Evolutionary conservation across 1,284 basidiomycete species (phyloP).

Genomic region (Agroathelia rolfsii): DNA sequence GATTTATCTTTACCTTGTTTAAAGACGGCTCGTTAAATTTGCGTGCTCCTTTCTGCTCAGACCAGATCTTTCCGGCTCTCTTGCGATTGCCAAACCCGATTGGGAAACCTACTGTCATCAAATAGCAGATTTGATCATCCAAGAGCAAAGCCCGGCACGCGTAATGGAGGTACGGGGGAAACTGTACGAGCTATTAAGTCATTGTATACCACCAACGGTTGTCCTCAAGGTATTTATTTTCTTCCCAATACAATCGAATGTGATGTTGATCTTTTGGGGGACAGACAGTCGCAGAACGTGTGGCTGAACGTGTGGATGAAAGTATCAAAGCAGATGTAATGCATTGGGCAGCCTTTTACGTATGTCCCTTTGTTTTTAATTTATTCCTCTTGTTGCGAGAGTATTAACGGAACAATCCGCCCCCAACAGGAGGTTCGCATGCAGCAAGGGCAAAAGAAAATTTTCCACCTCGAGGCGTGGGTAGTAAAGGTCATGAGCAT

Average conservation of each 20-base stretch:
- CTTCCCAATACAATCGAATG: constrained; percentile 1
- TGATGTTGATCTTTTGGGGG: constrained; percentile 2
- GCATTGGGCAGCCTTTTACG: constrained; percentile 96
- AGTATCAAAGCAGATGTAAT: constrained; percentile 82
- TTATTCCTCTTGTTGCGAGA: constrained; percentile 1
- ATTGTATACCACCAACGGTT: constrained; percentile 94
- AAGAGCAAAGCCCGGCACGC: constrained; percentile 84
- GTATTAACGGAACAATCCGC: constrained; percentile 1
- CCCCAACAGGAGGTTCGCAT: constrained; percentile 73
- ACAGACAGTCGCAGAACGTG: constrained; percentile 79
- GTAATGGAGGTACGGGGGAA: constrained; percentile 90
- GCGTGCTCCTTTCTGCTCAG: constrained; percentile 22
- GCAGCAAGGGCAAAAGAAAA: constrained; percentile 87
- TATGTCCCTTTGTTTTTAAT: constrained; percentile 27
- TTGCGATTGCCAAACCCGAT: constrained; percentile 89
- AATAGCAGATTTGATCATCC: constrained; percentile 89
- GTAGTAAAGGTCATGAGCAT: constrained; percentile 78
- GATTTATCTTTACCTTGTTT: constrained; percentile 11
- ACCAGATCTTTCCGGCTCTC: constrained; percentile 63
- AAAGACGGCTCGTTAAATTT: not conserved
- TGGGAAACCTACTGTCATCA: constrained; percentile 98
- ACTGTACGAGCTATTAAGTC: constrained; percentile 91
- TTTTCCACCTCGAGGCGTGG: constrained; percentile 93
- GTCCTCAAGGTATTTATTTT: constrained; percentile 65
- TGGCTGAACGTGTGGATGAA: constrained; percentile 85